Base-by-base conservation (phyloP, 352 stramenopile genomes). In the Phytophthora idaei region DNA sequence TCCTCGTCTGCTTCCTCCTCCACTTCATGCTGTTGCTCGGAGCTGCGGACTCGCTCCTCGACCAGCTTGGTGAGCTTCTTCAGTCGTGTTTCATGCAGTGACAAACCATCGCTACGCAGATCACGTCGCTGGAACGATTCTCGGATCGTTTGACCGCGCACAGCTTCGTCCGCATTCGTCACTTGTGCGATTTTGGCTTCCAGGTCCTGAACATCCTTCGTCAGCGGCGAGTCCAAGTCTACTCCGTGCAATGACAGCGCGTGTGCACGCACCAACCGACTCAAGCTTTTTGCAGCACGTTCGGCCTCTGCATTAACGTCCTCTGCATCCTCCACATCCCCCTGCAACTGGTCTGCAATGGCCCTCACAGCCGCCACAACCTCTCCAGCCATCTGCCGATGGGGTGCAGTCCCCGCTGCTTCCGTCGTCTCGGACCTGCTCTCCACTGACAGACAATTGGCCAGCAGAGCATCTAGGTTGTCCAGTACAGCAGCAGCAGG, bases 101-200 rank as follows among this genome's bases (percentile, higher is more conserved):
- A 41, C 25, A 94, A 52, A 9, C 84, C 79, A 27, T 94, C 87
- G 46, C 82, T 91, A 12, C 87, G 81, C 31, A 95, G 72, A 53
- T 95, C 87, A 1, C 87, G 78, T 15, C 87, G 75, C 64, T 89
- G 75, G 65, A 95, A 95, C 31, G 83, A 90, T 27, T 93, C 83
- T 2, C 85, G 87, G 31, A 95, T 95, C 0, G 76, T 83, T 55
- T 92, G 80, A 2, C 85, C 87, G 6, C 84, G 76, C 7, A 93
- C 77, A 15, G 71, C 77, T 9, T 83, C 73, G 68, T 93, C 85
- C 28, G 75, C 76, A 11, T 67, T 67, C 0, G 71, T 67, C 11
- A 75, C 62, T n/a, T 49, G 67, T 1, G 71, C 66, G 31, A 93
- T 67, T 48, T 80, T 67, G 0, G 73, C 56, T 50, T 93, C 85